These are phyloP conservation scores for Apodospora peruviana DNA, from an alignment of 495 filamentous ascomycete genomes.

Conservation along the genomic window DNA sequence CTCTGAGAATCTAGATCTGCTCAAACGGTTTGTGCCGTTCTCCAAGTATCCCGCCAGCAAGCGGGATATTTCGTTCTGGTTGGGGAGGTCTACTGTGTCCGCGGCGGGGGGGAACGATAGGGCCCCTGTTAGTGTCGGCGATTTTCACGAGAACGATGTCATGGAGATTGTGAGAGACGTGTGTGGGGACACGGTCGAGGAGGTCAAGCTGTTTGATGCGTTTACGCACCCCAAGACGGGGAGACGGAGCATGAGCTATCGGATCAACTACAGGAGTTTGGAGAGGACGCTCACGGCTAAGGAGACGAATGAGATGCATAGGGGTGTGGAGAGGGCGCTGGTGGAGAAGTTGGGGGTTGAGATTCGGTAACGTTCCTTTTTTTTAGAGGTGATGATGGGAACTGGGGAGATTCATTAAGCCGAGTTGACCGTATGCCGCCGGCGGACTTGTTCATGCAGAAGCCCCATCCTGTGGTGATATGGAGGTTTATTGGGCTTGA, in stretches of 20 bases:
- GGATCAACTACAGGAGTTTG: conserved; percentile 85
- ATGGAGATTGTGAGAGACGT: conserved; percentile 87
- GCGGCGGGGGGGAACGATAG: conserved; percentile 43
- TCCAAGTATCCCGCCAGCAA: conserved; percentile 82
- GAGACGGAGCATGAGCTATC: conserved; percentile 79
- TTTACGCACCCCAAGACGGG: conserved; percentile 86
- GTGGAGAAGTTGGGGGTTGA: conserved; percentile 72
- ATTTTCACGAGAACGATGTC: conserved; percentile 90
- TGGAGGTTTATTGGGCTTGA: no score
- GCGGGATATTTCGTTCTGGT: conserved; percentile 94
- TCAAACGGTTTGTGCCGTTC: conserved; percentile 75
- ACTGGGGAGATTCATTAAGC: no score
- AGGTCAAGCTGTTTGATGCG: conserved; percentile 72
- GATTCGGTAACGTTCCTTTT: conserved; percentile 69
- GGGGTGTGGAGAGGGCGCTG: conserved; percentile 54
- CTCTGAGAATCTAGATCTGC: conserved; percentile 36
- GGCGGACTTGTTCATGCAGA: no score
- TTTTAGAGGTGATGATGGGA: no score
- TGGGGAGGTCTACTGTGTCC: conserved; percentile 53
- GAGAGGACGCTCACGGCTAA: conserved; percentile 81
- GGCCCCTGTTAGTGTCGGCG: conserved; percentile 31
- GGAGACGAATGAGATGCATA: conserved; percentile 73
- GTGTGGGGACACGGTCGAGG: conserved; percentile 78
- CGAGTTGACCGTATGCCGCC: no score
- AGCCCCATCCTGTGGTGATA: no score